A percentile compares a stretch with the other conserved stretches of the same genome.
Evolutionary conservation across 179 eudicot species (phyloP).

Genomic region (Gypsophila paniculata): DNA sequence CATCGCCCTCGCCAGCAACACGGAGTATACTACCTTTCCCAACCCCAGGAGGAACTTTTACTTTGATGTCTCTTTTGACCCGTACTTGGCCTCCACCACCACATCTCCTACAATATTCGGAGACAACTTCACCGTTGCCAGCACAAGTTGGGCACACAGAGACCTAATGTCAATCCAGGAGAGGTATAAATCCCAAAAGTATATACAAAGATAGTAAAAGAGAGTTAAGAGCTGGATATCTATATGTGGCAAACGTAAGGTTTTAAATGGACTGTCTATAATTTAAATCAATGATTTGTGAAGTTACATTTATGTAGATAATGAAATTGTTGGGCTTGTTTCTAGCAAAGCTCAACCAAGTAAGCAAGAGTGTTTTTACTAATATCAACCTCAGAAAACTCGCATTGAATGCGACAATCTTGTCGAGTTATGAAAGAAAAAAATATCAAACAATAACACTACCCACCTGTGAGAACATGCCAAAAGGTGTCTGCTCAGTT

Average conservation of each 20-base stretch:
- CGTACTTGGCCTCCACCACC: slow-evolving; percentile 87
- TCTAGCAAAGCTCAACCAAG: slow-evolving; percentile 2
- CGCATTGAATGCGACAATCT: background rate
- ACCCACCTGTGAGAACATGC: slow-evolving; percentile 86
- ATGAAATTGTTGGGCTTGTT: background rate
- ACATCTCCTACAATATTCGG: slow-evolving; percentile 84
- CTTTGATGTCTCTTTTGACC: slow-evolving; percentile 82
- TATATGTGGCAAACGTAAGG: background rate
- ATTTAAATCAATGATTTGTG: background rate
- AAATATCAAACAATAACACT: background rate
- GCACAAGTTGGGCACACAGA: slow-evolving; percentile 95
- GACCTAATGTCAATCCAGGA: slow-evolving; percentile 40
- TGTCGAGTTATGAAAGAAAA: background rate
- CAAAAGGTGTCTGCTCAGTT: slow-evolving; percentile 98
- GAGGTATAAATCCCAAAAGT: background rate
- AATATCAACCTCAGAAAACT: background rate
- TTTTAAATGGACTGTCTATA: background rate
- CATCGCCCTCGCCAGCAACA: slow-evolving; percentile 97
- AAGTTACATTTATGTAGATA: background rate
- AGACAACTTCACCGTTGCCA: slow-evolving; percentile 87
- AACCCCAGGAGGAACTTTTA: slow-evolving; percentile 97
- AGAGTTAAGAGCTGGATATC: background rate
- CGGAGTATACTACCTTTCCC: slow-evolving; percentile 90
- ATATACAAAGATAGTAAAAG: background rate
- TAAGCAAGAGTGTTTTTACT: background rate